Evolutionary conservation across 345 rosid genomes (phyloP).

Genomic region (Aquilaria sinensis): DNA sequence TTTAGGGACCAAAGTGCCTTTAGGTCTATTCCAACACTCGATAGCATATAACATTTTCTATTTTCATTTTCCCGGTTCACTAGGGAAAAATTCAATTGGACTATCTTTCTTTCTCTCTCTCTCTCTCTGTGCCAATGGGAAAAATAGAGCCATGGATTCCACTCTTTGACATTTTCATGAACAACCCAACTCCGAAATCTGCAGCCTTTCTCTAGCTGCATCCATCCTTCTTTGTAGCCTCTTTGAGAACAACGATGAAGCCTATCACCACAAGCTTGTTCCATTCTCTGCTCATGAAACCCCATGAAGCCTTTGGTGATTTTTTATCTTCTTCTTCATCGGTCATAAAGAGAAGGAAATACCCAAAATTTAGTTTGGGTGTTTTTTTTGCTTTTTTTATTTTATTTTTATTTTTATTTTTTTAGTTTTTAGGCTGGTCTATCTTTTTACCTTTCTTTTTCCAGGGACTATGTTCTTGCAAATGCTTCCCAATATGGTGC

Average conservation of each 20-base stretch:
- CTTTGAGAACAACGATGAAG: constrained; percentile 19
- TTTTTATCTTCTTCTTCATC: constrained; percentile 21
- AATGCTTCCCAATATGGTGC: constrained; percentile 61
- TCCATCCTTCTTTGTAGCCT: constrained; percentile 27
- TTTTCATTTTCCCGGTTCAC: too few species aligned
- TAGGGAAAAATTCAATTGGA: too few species aligned
- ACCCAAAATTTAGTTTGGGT: constrained; percentile 3
- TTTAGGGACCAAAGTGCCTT: too few species aligned
- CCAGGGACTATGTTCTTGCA: constrained; percentile 58
- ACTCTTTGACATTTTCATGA: constrained; percentile 51
- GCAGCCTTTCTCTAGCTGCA: constrained; percentile 67
- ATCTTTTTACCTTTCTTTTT: background rate
- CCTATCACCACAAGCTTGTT: constrained; percentile 58
- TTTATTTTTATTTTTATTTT: too few species aligned
- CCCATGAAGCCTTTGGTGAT: constrained; percentile 19
- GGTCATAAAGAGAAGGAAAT: constrained; percentile 36
- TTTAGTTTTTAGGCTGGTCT: constrained; percentile 6
- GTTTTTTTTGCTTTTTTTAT: background rate
- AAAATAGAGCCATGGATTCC: constrained; percentile 68
- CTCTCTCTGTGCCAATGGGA: background rate
- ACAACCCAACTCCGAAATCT: constrained; percentile 53
- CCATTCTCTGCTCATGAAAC: constrained; percentile 41
- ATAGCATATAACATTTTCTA: too few species aligned
- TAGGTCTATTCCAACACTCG: too few species aligned
- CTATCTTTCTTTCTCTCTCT: too few species aligned